These are phyloP conservation scores for Petunia axillaris DNA, from an alignment of 257 asterid species.

Conservation along the genomic window DNA sequence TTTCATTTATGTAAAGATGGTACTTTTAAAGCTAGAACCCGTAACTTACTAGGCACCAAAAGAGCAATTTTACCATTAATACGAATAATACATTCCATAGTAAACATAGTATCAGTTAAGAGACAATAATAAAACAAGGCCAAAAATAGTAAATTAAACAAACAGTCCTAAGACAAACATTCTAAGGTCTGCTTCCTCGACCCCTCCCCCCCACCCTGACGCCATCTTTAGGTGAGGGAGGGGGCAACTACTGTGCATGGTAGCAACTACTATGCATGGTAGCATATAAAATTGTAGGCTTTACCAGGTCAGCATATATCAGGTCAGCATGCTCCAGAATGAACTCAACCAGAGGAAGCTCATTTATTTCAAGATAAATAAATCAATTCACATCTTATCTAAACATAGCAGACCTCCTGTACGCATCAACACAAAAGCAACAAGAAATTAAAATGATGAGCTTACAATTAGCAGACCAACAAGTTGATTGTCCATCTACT, in stretches of 20 bases:
- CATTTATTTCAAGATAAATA: constrained; percentile 10
- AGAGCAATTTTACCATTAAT: background rate
- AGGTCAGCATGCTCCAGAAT: background rate
- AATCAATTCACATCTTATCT: background rate
- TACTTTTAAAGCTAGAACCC: fast-evolving
- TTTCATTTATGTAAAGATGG: background rate
- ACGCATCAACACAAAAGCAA: background rate
- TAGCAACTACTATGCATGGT: background rate
- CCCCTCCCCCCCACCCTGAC: constrained; percentile 20
- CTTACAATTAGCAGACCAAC: background rate
- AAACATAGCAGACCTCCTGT: constrained; percentile 13
- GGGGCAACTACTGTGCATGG: constrained; percentile 5
- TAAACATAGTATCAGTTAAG: background rate
- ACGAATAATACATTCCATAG: background rate
- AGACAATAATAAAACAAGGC: background rate
- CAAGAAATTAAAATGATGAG: background rate
- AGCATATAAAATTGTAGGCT: background rate
- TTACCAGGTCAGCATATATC: background rate
- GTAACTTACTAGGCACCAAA: background rate
- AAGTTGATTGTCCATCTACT: background rate
- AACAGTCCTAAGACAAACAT: constrained; percentile 37
- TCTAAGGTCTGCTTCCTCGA: constrained; percentile 20
- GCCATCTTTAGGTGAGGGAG: background rate
- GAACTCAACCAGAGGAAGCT: constrained; percentile 4
- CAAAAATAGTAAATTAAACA: background rate